phyloP scores from a whole-genome alignment of 495 filamentous ascomycete genomes.

The Penicillium verhagenii region DNA sequence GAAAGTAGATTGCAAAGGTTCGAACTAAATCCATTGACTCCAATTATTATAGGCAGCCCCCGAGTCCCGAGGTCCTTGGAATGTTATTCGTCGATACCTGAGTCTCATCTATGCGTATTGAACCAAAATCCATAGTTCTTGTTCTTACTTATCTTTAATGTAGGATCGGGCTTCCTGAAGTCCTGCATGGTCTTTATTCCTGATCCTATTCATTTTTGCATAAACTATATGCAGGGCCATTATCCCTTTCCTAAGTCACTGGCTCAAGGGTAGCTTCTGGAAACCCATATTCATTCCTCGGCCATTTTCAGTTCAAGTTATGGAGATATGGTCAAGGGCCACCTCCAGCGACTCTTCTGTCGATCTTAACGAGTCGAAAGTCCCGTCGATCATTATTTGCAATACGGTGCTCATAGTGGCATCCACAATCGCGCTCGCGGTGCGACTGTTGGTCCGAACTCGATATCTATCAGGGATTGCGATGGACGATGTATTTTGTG shows the following conservation, averaged over 20 bases:
- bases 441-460: constrained; percentile 20
- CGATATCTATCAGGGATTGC: constrained; percentile 22
- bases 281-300: background rate
- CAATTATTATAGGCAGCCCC: too few relatives aligned
- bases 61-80: too few relatives aligned
- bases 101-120: background rate
- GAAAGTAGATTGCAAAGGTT: background rate
- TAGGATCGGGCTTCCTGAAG: background rate
- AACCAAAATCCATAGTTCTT: background rate
- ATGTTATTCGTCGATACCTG: background rate
- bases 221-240: background rate
- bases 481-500: constrained; percentile 20
- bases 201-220: background rate
- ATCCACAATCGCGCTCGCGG: constrained; percentile 11
- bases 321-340: background rate
- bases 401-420: constrained; percentile 16
- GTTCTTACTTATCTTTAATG: background rate
- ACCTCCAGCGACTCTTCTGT: background rate
- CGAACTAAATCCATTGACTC: background rate
- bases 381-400: constrained; percentile 20
- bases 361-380: constrained; percentile 8
- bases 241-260: background rate
- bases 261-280: background rate
- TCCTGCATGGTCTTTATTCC: background rate
- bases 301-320: background rate